Evolutionary conservation across 2,329 filamentous ascomycete genomes (phyloP), one percentile per base, ranked within the genome.

Genomic region (Diaporthe capsici): DNA sequence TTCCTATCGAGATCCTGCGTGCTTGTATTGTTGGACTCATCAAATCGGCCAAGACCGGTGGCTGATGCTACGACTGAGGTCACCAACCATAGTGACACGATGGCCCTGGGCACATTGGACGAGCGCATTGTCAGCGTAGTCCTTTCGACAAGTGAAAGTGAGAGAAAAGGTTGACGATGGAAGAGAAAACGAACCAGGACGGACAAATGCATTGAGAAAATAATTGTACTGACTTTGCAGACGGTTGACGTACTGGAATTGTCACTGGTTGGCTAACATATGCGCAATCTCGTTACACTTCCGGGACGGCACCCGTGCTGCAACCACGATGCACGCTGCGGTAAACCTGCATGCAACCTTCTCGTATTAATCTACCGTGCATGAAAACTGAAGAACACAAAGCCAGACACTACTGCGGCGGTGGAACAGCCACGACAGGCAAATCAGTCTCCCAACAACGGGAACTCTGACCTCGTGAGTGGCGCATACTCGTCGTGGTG

Each of bases 231-330:
- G 44, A 8, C 5, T 6, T 1, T 67, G 28, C 42, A 34, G 42
- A 17, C 39, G 25, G 20, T 42, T 34, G 42, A 37, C 22, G 44
- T 51, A 67, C 28, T 47, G 44, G 20, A 37, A 28, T 15, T 47
- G 28, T n/a, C 63, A 25, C 22, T 49, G 31, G 31, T 53, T 53
- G 63, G 47, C 34, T 17, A 37, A 37, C 28, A 12, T 8, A 12
- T 15, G 15, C 28, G 20, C 44, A 51, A 67, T 67, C 47, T 67
- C 63, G 10, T 51, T 51, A 67, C 63, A 37, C 63, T 51, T 67
- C 34, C 42, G 63, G 63, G 44, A 37, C 22, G 28, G 28, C 44
- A 51, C 22, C 47, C 31, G 47, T 37, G 31, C 13, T 68, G 63
- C 31, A 68, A n/a, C 44, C 44, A 25, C 28, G 10, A 39, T 37